Evolutionary conservation across 768 basidiomycete species (phyloP).

Genomic region (Filobasidium wieringae): DNA sequence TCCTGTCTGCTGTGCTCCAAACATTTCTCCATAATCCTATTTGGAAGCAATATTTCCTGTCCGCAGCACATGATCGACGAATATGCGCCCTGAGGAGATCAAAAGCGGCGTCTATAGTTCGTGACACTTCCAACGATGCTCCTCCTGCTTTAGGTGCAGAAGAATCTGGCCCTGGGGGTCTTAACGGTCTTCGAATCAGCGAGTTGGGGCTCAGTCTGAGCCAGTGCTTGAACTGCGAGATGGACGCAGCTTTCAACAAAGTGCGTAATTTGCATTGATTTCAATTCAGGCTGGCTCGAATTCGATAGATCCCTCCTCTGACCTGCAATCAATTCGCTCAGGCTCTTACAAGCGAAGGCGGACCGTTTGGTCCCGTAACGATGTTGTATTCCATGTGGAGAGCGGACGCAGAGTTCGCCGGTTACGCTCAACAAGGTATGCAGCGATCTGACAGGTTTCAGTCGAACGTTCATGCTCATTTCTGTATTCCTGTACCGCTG

Average conservation of each 20-base stretch:
- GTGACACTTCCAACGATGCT: no score
- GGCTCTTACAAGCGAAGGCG: constrained; percentile 45
- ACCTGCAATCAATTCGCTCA: constrained; percentile 16
- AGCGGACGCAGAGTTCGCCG: constrained; percentile 63
- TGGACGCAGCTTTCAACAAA: constrained; percentile 54
- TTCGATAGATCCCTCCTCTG: no score
- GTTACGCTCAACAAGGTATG: constrained; percentile 89
- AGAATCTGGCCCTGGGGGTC: neutral
- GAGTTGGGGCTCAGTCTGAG: constrained; percentile 16
- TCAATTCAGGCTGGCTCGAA: no score
- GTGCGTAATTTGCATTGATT: constrained; percentile 15
- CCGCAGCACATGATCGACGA: constrained; percentile 68
- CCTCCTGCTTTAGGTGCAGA: neutral
- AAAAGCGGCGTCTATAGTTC: no score
- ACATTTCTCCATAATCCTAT: constrained; percentile 80
- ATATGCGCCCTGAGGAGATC: constrained; percentile 37
- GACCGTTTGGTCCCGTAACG: constrained; percentile 66
- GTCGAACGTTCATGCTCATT: constrained; percentile 22
- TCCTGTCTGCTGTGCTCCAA: constrained; percentile 83
- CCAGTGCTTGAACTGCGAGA: constrained; percentile 76
- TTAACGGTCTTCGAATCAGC: neutral
- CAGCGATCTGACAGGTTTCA: constrained; percentile 44
- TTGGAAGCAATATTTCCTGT: constrained; percentile 74
- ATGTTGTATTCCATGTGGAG: constrained; percentile 78
- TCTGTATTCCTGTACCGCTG: neutral